A percentile compares a stretch with the other conserved stretches of the same genome.
These are phyloP conservation scores for Cerioporus squamosus DNA, from an alignment of 1,284 basidiomycete genomes.

Conservation along the genomic window DNA sequence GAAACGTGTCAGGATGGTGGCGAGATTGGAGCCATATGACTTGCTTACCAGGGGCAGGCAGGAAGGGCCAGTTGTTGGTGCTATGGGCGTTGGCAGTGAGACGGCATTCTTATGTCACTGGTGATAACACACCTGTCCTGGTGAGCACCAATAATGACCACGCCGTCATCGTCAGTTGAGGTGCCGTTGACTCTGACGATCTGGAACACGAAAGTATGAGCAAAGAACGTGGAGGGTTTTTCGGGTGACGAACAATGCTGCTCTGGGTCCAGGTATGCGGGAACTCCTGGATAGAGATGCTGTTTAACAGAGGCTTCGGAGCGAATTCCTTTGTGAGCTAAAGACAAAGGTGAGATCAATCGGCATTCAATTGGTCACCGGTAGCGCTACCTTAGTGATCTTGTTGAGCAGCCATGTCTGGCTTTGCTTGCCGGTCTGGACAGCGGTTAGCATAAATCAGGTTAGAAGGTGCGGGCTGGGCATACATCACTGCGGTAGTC, in stretches of 20 bases:
- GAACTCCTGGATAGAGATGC: slow-evolving; percentile 81
- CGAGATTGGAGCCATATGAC: background rate
- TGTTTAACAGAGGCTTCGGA: slow-evolving; percentile 53
- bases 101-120: background rate
- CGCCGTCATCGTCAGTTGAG: slow-evolving; percentile 57
- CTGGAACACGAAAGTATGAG: slow-evolving; percentile 41
- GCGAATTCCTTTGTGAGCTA: slow-evolving; percentile 73
- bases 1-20: slow-evolving; percentile 10
- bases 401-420: slow-evolving; percentile 85
- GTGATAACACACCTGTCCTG: slow-evolving; percentile 72
- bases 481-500: slow-evolving; percentile 81
- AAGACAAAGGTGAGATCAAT: slow-evolving; percentile 13
- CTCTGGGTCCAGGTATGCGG: slow-evolving; percentile 92
- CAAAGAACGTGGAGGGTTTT: slow-evolving; percentile 11
- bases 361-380: slow-evolving; percentile 9
- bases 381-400: slow-evolving; percentile 63
- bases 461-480: background rate
- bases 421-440: slow-evolving; percentile 76
- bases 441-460: slow-evolving; percentile 14
- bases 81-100: slow-evolving; percentile 40
- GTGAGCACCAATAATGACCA: slow-evolving; percentile 82
- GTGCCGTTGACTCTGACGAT: slow-evolving; percentile 76
- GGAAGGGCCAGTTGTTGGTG: slow-evolving; percentile 88
- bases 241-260: slow-evolving; percentile 66
- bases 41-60: slow-evolving; percentile 79